Conservation (phyloP, 2,329 filamentous ascomycete genomes). For the Colletotrichum sansevieriae region DNA sequence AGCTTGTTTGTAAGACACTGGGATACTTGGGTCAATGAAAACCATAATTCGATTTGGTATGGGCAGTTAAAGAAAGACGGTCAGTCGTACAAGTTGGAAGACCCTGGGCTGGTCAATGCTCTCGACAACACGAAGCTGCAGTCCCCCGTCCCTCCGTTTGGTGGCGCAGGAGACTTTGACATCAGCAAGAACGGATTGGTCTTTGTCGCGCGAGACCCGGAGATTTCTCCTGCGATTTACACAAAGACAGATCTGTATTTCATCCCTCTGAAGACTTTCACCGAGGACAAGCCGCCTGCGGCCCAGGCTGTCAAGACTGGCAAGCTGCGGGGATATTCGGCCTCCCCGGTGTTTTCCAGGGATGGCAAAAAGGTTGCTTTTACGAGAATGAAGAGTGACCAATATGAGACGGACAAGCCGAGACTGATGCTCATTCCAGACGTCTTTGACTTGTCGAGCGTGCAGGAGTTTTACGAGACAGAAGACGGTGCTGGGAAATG, state of each 20-base stretch:
- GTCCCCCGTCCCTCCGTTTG: constrained; percentile 82
- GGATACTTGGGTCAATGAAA: constrained; percentile 80
- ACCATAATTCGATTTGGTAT: constrained; percentile 81
- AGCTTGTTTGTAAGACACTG: constrained; percentile 85
- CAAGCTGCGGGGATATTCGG: constrained; percentile 73
- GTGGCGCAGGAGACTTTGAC: constrained; percentile 85
- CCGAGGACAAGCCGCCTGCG: constrained; percentile 61
- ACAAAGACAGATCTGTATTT: constrained; percentile 88
- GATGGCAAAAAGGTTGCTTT: constrained; percentile 80
- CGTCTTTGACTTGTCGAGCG: constrained; percentile 67
- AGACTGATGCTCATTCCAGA: constrained; percentile 75
- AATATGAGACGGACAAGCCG: constrained; percentile 86
- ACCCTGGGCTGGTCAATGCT: constrained; percentile 70
- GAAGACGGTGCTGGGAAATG: constrained; percentile 73
- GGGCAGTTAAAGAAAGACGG: constrained; percentile 67
- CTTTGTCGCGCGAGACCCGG: constrained; percentile 82
- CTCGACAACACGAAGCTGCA: constrained; percentile 71
- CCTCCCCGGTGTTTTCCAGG: constrained; percentile 78
- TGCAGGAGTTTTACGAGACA: constrained; percentile 73
- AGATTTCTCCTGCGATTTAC: constrained; percentile 77
- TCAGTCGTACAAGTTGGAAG: constrained; percentile 57
- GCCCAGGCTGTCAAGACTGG: constrained; percentile 69
- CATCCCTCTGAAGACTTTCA: constrained; percentile 73
- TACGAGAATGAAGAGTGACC: constrained; percentile 79
- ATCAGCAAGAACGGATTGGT: constrained; percentile 74